Evolutionary conservation across 352 stramenopile genomes (phyloP), one percentile per base, ranked within the genome.

Genomic region (Phytophthora vignae): DNA sequence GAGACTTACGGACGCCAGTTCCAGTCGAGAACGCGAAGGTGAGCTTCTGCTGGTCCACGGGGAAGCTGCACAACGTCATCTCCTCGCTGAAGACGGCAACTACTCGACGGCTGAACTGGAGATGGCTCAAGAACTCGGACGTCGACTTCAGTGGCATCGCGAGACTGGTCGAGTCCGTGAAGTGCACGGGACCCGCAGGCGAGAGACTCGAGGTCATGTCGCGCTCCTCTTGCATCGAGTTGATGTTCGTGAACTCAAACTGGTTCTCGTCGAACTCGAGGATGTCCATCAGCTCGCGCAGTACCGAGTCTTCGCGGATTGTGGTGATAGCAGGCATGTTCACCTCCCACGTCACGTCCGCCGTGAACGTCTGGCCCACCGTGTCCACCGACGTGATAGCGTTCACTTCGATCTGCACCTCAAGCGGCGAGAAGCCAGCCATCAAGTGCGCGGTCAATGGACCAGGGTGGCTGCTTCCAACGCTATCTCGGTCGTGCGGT

Each of bases 41-140:
- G 29, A 91, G 55, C 53, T 87, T 88, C 60, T 91, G 83, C 38
- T 87, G 79, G 53, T 91, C 83, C 29, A 88, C 85, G 10, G 83
- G 83, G 54, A 91, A 91, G 55, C 69, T 81, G 40, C 83, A 79
- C 14, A 89, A 60, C 2, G 76, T 73, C 82, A 91, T 89, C 48
- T 91, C 79, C 49, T 88, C 83, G 2, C 55, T 87, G 59, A 91
- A 91, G 6, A 75, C 65, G 2, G 79, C 83, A 56, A 77, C 67
- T 2, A 87, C 59, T 1, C 81, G 79, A 0, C 78, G 78, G 12
- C 65, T 81, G 61, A 77, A 87, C 55, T 82, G 72, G 0, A 86
- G 53, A 29, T 87, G 73, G n/a, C 64, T 74, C 48, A 84, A 25
- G 25, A 66, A 60, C 55, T 82, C 65, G 14, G 61, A 54, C 4